phyloP scores from a whole-genome alignment of 139 green algal species.

The Chlamydomonas sp. region DNA sequence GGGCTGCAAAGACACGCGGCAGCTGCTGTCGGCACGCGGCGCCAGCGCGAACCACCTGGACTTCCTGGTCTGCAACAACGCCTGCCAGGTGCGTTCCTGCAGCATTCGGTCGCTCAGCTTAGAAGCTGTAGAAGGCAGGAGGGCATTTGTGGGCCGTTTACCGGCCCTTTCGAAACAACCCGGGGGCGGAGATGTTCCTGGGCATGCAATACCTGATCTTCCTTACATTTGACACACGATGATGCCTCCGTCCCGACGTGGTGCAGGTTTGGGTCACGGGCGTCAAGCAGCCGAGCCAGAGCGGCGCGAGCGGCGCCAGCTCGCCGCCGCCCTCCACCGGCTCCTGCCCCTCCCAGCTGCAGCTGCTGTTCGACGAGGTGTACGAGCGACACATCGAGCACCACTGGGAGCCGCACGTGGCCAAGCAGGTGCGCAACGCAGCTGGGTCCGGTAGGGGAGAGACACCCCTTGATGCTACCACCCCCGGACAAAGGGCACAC shows the following conservation, averaged over 20 bases:
- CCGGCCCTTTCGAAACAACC: too few relatives aligned
- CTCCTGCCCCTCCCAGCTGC: neutral
- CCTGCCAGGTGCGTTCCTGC: constrained; percentile 60
- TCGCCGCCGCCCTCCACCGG: neutral
- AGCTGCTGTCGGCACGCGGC: constrained; percentile 35
- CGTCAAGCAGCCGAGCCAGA: neutral
- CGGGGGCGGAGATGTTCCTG: too few relatives aligned
- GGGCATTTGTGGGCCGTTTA: too few relatives aligned
- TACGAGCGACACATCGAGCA: constrained; percentile 67
- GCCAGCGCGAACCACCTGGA: constrained; percentile 49
- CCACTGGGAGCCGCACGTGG: constrained; percentile 60
- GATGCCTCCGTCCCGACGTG: neutral
- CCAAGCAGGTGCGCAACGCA: constrained; percentile 49
- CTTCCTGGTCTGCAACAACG: constrained; percentile 64
- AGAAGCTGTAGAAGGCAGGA: too few relatives aligned
- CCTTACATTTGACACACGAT: too few relatives aligned
- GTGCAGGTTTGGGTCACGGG: constrained; percentile 10
- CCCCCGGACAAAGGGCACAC: too few relatives aligned
- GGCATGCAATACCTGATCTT: too few relatives aligned
- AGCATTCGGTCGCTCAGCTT: too few relatives aligned
- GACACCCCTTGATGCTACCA: too few relatives aligned
- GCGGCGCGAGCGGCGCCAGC: neutral
- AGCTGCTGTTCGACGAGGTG: constrained; percentile 52
- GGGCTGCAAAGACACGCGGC: constrained; percentile 62
- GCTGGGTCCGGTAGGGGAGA: too few relatives aligned